Evolutionary conservation across 768 basidiomycete species (phyloP), one percentile per base, ranked within the genome.

Genomic region (Phaeotremella fagi): DNA sequence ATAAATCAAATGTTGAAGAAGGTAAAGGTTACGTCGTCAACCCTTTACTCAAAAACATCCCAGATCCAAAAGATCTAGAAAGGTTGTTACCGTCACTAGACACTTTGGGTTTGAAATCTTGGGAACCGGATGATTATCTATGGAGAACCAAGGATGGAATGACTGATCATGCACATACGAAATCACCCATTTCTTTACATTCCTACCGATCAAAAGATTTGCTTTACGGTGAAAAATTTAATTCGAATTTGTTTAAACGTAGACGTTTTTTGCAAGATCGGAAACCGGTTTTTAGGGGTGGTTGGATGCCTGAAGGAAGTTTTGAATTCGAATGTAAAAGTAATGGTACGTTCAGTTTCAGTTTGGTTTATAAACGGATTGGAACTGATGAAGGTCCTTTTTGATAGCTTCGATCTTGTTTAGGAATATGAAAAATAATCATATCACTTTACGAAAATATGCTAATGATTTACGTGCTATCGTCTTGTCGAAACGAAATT

Each of bases 221-320:
- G n/a, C n/a, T n/a, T n/a, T n/a, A n/a, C n/a, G 29, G 54, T 29
- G 49, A 56, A 31, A 52, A 46, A 9, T 63, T 61, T 59, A 27
- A 53, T 36, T 55, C 52, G 31, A 42, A 44, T 11, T 55, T 42
- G 23, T 50, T 50, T 22, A 52, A 46, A 36, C 53, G 52, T 31
- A 51, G 45, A 46, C 51, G 59, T 35, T 23, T 33, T 22, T 46
- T 35, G 50, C 18, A 45, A 44, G 36, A 52, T 20, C 36, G 60
- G 15, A 59, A 59, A 45, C 41, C 57, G 2, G 45, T 68, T 7
- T 52, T 59, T 14, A 48, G 71, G 27, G 61, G 59, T 18, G 71
- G 71, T 20, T 72, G 68, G 68, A 56, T 55, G 2, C 71, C 71
- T 14, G 71, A 72, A 41, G 71, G 68, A 3, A 68, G 62, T 26